phyloP scores from a whole-genome alignment of 1,139 yeast genomes.

The Debaryomycetaceae sp. region DNA sequence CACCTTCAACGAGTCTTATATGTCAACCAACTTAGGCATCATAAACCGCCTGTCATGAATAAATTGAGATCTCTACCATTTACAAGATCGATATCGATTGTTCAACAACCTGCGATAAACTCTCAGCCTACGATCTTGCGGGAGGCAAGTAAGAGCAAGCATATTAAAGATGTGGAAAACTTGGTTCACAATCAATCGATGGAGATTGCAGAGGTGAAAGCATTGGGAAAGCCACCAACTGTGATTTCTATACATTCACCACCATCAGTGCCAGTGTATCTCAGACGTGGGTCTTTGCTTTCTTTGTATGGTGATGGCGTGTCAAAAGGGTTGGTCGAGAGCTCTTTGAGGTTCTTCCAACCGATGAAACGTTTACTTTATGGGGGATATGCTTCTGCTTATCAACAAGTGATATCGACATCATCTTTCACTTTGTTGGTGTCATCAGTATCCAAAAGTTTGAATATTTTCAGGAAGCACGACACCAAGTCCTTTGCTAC shows the following conservation, averaged over 20 bases:
- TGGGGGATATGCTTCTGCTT: slow-evolving; percentile 41
- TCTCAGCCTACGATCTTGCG: slow-evolving; percentile 1
- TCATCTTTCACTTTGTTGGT: slow-evolving; percentile 44
- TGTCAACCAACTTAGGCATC: background rate
- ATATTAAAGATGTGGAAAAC: slow-evolving; percentile 17
- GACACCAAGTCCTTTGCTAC: slow-evolving; percentile 37
- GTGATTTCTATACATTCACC: slow-evolving; percentile 47
- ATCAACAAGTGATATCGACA: slow-evolving; percentile 47
- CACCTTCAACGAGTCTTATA: background rate
- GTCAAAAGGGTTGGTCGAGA: slow-evolving; percentile 21
- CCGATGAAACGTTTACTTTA: slow-evolving; percentile 38
- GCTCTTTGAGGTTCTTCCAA: slow-evolving; percentile 26
- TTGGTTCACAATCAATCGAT: slow-evolving; percentile 13
- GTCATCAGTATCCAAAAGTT: slow-evolving; percentile 16
- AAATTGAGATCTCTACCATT: background rate
- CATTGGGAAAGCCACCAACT: slow-evolving; percentile 45
- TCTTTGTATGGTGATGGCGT: slow-evolving; percentile 38
- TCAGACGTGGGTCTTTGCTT: slow-evolving; percentile 47
- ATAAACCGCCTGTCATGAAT: background rate
- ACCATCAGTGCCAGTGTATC: slow-evolving; percentile 52
- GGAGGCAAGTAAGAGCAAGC: slow-evolving; percentile 7
- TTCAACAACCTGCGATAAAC: slow-evolving; percentile 1
- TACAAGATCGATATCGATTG: background rate
- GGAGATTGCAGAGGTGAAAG: slow-evolving; percentile 27
- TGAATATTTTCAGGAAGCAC: slow-evolving; percentile 12